Conservation (phyloP, 441 rosid species). For the Gossypium gossypioides region DNA sequence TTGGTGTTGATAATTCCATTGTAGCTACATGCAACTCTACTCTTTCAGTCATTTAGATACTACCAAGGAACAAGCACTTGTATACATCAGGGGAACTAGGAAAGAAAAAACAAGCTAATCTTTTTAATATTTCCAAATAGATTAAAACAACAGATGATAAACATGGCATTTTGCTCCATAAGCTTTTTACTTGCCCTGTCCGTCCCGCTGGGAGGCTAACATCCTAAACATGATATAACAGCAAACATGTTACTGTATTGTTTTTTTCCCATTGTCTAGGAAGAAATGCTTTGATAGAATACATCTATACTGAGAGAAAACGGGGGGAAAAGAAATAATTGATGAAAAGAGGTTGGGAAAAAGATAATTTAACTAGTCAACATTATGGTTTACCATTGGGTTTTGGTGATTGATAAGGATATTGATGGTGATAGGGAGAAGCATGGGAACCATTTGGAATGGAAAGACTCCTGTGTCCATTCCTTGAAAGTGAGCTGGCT, state of each 20-base stretch:
- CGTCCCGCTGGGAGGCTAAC: slow-evolving; percentile 18
- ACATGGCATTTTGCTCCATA: slow-evolving; percentile 16
- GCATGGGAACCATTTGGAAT: slow-evolving; percentile 61
- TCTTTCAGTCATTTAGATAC: background rate
- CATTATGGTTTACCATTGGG: slow-evolving; percentile 34
- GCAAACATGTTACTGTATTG: slow-evolving; percentile 23
- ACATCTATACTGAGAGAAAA: slow-evolving; percentile 23
- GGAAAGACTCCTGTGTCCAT: slow-evolving; percentile 73
- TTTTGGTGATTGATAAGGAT: slow-evolving; percentile 53
- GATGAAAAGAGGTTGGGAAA: slow-evolving; percentile 2
- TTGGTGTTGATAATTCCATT: background rate
- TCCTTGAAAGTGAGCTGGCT: slow-evolving; percentile 46
- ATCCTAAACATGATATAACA: slow-evolving; percentile 26
- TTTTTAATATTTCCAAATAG: slow-evolving; percentile 23
- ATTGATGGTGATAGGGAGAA: slow-evolving; percentile 63
- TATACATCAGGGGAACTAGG: background rate
- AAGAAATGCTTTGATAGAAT: slow-evolving; percentile 33
- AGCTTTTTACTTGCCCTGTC: slow-evolving; percentile 17
- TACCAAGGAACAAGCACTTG: background rate
- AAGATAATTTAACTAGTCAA: slow-evolving; percentile 18
- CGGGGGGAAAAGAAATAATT: slow-evolving; percentile 5
- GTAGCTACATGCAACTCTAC: background rate
- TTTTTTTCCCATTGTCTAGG: slow-evolving; percentile 24
- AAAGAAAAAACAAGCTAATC: slow-evolving; percentile 5
- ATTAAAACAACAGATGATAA: slow-evolving; percentile 20